A percentile compares a stretch with the other conserved stretches of the same genome.
phyloP scores from a whole-genome alignment of 2,329 filamentous ascomycete genomes.

The Cordyceps cateniannulata region DNA sequence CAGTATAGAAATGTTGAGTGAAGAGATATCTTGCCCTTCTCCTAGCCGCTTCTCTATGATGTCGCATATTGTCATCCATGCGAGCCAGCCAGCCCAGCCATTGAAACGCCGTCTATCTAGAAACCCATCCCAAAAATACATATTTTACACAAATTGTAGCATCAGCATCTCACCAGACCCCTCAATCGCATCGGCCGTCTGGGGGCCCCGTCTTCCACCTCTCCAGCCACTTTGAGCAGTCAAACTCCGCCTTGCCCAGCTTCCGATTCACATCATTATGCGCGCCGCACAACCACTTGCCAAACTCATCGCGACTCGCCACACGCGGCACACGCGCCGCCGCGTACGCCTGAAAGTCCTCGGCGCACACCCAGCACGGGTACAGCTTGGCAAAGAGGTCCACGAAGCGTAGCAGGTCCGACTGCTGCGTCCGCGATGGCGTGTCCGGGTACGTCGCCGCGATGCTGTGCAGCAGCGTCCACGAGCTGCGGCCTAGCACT shows the following conservation, averaged over 20 bases:
- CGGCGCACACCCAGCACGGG: constrained; percentile 91
- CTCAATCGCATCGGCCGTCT: constrained; percentile 54
- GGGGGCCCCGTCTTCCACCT: constrained; percentile 89
- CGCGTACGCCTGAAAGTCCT: constrained; percentile 84
- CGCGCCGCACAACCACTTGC: constrained; percentile 75
- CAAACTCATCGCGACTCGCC: constrained; percentile 61
- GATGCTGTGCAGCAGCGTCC: constrained; percentile 90
- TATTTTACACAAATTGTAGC: neutral
- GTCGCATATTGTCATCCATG: too few species aligned
- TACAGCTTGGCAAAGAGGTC: constrained; percentile 78
- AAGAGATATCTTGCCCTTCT: neutral
- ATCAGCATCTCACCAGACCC: neutral
- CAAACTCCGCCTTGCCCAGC: constrained; percentile 83
- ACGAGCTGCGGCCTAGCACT: constrained; percentile 75
- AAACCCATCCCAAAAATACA: neutral
- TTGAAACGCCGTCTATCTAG: neutral
- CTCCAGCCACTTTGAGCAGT: constrained; percentile 87
- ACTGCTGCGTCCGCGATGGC: constrained; percentile 64
- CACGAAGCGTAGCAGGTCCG: constrained; percentile 72
- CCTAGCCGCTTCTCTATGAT: neutral
- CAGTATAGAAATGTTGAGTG: neutral
- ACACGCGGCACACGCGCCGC: constrained; percentile 58
- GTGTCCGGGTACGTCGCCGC: constrained; percentile 75
- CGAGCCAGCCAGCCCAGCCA: neutral
- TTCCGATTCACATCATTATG: constrained; percentile 87